Evolutionary conservation across 2,329 filamentous ascomycete species (phyloP).

Genomic region (Hypocrella siamensis): DNA sequence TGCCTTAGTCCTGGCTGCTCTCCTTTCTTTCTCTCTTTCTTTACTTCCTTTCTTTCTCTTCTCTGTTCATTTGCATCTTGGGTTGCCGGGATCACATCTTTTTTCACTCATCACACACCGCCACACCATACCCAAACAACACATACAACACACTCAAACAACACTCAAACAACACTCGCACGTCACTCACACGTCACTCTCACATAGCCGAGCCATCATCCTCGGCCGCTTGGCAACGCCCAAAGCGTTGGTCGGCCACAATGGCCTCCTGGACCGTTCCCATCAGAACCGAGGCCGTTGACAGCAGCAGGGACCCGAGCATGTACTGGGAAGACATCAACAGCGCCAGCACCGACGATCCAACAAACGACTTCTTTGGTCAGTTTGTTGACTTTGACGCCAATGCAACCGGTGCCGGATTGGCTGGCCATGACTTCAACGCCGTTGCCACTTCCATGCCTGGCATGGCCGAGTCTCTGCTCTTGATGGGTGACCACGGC

Average conservation of each 20-base stretch:
- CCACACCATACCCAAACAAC: no score
- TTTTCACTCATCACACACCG: no score
- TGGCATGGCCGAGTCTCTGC: conserved; percentile 12
- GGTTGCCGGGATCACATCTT: no score
- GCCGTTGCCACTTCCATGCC: conserved; percentile 9
- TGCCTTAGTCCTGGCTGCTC: no score
- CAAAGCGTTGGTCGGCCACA: background rate
- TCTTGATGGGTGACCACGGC: conserved; percentile 9
- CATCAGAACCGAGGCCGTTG: conserved; percentile 17
- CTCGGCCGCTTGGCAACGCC: background rate
- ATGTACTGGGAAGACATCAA: conserved; percentile 20
- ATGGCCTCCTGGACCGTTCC: conserved; percentile 22
- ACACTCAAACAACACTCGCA: background rate
- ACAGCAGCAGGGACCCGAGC: conserved; percentile 17
- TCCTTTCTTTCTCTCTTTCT: background rate
- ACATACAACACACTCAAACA: no score
- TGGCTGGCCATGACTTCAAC: conserved; percentile 8
- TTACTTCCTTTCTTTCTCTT: background rate
- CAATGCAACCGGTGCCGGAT: conserved; percentile 9
- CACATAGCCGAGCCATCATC: no score
- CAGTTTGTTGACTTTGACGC: conserved; percentile 21
- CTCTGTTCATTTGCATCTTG: background rate
- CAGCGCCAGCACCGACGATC: conserved; percentile 12
- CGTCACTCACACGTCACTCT: no score
- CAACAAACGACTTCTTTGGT: conserved; percentile 18